A percentile compares a stretch with the other conserved stretches of the same genome.
Conservation (phyloP, 225 moss, liverwort and hornwort species). For the Pseudisothecium myosuroides region DNA sequence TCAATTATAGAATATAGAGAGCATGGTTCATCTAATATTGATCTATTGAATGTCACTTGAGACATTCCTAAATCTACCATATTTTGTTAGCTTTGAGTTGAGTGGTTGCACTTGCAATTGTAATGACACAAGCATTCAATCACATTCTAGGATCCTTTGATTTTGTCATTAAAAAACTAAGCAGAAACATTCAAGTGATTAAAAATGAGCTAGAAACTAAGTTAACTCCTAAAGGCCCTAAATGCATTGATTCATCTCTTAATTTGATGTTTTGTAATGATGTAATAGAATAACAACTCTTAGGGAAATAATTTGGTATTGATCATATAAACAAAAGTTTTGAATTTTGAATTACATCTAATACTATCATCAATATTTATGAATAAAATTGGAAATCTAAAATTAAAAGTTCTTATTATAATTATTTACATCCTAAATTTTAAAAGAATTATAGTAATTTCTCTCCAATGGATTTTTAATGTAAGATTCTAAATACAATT, state of each 20-base stretch:
- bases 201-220: not conserved
- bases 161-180: not conserved
- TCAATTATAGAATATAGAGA: not conserved
- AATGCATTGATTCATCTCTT: not conserved
- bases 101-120: accelerated
- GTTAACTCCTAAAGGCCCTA: accelerated
- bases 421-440: not conserved
- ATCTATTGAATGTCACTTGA: not conserved
- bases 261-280: not conserved
- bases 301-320: not conserved
- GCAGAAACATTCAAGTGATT: not conserved
- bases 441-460: accelerated
- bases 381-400: not conserved
- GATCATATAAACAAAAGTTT: not conserved
- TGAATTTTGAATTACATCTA: not conserved
- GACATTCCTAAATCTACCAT: not conserved
- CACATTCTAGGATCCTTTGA: not conserved
- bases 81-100: not conserved
- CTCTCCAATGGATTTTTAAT: not conserved
- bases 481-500: not conserved
- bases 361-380: not conserved
- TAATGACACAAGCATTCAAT: not conserved
- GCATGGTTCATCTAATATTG: not conserved
- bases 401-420: not conserved
- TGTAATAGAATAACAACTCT: not conserved